Conservation (phyloP, 2,329 filamentous ascomycete genomes). For the Fusarium temperatum region DNA sequence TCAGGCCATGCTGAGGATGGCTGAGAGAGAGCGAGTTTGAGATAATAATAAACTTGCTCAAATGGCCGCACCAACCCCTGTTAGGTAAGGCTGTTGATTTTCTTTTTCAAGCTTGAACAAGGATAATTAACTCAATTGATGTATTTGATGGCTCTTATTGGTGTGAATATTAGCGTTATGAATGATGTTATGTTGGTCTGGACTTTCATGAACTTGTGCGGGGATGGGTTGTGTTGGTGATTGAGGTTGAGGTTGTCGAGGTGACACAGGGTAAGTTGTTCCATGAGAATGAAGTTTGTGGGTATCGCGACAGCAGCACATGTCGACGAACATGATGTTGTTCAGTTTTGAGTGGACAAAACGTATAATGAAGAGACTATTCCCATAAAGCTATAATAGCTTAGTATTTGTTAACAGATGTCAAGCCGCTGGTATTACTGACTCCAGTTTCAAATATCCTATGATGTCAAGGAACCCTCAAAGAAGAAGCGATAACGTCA, state of each 20-base stretch:
- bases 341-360: not conserved
- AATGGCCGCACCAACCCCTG: conserved; percentile 48
- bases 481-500: too few species aligned
- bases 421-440: not conserved
- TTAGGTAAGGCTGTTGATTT: not conserved
- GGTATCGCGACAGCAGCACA: not conserved
- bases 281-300: not conserved
- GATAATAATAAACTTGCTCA: conserved; percentile 53
- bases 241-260: not conserved
- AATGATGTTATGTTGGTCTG: not conserved
- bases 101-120: not conserved
- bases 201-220: not conserved
- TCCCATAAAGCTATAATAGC: not conserved
- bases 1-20: conserved; percentile 20
- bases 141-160: not conserved
- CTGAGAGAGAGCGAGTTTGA: conserved; percentile 22
- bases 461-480: fast-evolving
- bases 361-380: too few species aligned
- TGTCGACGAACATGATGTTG: not conserved
- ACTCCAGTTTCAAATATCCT: fast-evolving
- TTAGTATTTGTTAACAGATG: not conserved
- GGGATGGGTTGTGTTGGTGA: not conserved
- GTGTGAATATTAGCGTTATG: not conserved
- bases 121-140: not conserved
- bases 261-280: conserved; percentile 14